These are phyloP conservation scores for Coniella vitis DNA, from an alignment of 2,329 filamentous ascomycete genomes.

Conservation along the genomic window DNA sequence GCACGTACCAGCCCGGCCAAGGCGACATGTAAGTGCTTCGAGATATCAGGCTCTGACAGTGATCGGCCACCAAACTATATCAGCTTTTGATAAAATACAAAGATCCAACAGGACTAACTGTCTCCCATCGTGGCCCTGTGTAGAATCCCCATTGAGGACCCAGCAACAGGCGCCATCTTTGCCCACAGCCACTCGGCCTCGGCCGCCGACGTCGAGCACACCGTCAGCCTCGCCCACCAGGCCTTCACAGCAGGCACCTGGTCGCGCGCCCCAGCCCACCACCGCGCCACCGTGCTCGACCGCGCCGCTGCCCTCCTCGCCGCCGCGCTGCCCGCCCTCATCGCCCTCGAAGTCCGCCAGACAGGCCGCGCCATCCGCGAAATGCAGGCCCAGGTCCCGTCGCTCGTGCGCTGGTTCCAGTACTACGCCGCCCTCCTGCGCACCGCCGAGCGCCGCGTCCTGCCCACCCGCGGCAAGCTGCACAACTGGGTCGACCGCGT, in stretches of 20 bases:
- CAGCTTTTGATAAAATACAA: not conserved
- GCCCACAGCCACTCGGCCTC: slow-evolving; percentile 38
- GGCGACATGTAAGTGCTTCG: slow-evolving; percentile 18
- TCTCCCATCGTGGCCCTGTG: not conserved
- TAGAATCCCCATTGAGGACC: slow-evolving; percentile 23
- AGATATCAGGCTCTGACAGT: too few relatives aligned
- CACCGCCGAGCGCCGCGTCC: slow-evolving; percentile 58
- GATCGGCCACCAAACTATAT: too few relatives aligned
- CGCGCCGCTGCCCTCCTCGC: slow-evolving; percentile 49
- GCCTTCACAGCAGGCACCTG: slow-evolving; percentile 46
- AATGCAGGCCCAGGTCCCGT: slow-evolving; percentile 63
- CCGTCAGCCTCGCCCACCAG: slow-evolving; percentile 34
- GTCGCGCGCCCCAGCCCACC: slow-evolving; percentile 49
- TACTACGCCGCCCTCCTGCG: slow-evolving; percentile 63
- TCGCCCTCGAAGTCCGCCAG: slow-evolving; percentile 58
- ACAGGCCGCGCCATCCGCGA: slow-evolving; percentile 63
- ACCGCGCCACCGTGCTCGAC: slow-evolving; percentile 56
- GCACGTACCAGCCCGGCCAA: slow-evolving; percentile 14
- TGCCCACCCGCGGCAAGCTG: slow-evolving; percentile 56
- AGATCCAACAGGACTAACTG: not conserved
- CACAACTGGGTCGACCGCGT: slow-evolving; percentile 49
- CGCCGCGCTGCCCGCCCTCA: slow-evolving; percentile 45
- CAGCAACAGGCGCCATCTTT: slow-evolving; percentile 22
- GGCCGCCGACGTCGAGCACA: slow-evolving; percentile 33
- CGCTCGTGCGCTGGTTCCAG: slow-evolving; percentile 61